Base-by-base conservation (phyloP, 768 basidiomycete species). In the Amyloporia xantha region DNA sequence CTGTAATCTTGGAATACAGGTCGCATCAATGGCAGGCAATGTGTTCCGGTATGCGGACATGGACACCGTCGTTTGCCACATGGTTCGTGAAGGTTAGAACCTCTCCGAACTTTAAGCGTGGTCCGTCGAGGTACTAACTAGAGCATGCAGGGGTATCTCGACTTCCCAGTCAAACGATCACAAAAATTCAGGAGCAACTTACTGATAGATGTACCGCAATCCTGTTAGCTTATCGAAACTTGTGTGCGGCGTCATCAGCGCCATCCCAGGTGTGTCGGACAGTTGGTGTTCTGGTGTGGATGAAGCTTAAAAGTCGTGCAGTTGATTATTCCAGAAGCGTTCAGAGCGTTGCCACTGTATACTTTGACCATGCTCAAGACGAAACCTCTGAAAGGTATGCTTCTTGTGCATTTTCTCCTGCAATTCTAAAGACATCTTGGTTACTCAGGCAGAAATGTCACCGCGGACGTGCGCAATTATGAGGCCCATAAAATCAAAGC, bases 261-360 rank as follows among this genome's bases (percentile, higher is more conserved):
- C 68, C 75, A 0, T 84, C 86, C 4, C 95, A 97, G 72, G 95
- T 92, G 54, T 41, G 27, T 9, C 13, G 13, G n/a, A 23, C 9
- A 9, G 9, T 39, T 39, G 15, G 17, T 6, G 17, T 10, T 9
- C 20, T 7, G 9, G 27, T 44, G 37, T 26, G 52, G 15, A 15
- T 30, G 21, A 36, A 41, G 17, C 44, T 19, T 50, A 57, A 52
- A 38, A 55, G 33, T 43, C 50, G 11, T 37, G 1, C 57, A 99
- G 95, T 68, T 99, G 53, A 87, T 99, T 52, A 80, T 99, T 21
- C 96, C 96, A 5, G 96, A 98, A 67, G 84, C 87, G 0, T 93
- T 92, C 73, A 84, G 86, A 59, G 76, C 85, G 1, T 75, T 98
- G 37, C 91, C 93, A 0, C 72, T 91, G 15, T 93, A 84, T 62